Evolutionary conservation across 2,329 filamentous ascomycete genomes (phyloP), one percentile per base, ranked within the genome.

Genomic region (Volutella citrinella): DNA sequence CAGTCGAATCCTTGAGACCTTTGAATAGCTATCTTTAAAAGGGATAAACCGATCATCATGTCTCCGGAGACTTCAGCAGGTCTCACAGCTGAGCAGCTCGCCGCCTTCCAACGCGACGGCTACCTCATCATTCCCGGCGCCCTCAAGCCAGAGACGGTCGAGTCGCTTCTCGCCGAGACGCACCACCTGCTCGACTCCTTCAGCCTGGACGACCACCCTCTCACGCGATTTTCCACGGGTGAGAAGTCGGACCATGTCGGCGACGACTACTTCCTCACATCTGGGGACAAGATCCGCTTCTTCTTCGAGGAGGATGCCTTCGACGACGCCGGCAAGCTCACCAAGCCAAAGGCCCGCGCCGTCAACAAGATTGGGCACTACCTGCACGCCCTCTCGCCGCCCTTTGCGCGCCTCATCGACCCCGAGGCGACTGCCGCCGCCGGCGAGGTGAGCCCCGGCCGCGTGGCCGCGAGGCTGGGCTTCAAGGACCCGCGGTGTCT

Each of bases 291-390:
- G 66, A 71, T 97, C 42, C 84, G 89, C 40, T 97, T 94, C 75
- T 97, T 97, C 75, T 94, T 97, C 63, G 91, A 97, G 64, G 88
- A 94, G 64, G 90, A 93, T 63, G 91, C 91, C 45, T 91, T 96
- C 60, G 71, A 82, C 52, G 48, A 68, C 9, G 53, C 64, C 0
- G 83, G 86, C 23, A 64, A 68, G 3, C 77, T 97, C 5, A 68
- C 66, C 10, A 89, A 90, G 50, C 87, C 90, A 23, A 95, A 95
- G 61, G 71, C 84, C 43, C 77, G 74, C 34, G 87, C 93, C 34
- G 85, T 98, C 57, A 98, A 97, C 70, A 87, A 90, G 65, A 88
- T 89, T 55, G 84, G 87, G 4, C 84, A 95, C 59, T 80, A 80
- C 49, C 72, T 95, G 36, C 84, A 95, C 65, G 66, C 65, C 7